Evolutionary conservation across 2,329 filamentous ascomycete genomes (phyloP), one percentile per base, ranked within the genome.

Genomic region (Talaromyces pinophilus): DNA sequence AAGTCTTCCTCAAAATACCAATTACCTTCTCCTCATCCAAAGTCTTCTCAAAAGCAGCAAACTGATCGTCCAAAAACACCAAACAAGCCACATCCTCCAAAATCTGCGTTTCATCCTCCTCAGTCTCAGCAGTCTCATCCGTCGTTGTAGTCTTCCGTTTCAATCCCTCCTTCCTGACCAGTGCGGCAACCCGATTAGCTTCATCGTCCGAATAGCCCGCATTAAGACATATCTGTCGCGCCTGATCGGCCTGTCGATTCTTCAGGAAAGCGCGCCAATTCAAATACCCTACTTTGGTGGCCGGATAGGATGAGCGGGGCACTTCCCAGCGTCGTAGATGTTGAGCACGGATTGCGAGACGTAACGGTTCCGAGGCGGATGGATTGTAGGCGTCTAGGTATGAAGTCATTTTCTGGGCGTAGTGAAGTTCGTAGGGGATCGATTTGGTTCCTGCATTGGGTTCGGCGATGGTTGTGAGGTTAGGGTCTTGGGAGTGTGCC

Each of bases 291-390:
- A 86, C 75, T 70, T 89, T 88, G 0, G 89, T 93, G 82, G 87
- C 87, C 6, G 92, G 91, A 77, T 91, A 94, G 44, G 83, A 86
- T 69, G 82, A 81, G 59, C 92, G 88, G 0, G 92, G 91, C 1
- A 94, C 86, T 78, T 96, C 91, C 92, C 92, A 96, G 79, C 91
- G 88, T 63, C 89, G 86, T 72, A 96, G 91, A 78, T 96, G 92
- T 77, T 96, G 92, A 11, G 92, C 92, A 70, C 92, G 88, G 70
- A 93, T 90, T 19, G 92, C 92, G 57, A 95, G 83, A 69, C 87
- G 87, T 63, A 96, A 83, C 28, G 86, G 79, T 1, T 89, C 88
- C 1, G 89, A 87, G 1, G 92, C 88, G 33, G 82, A 71, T 0
- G 91, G 87, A 8, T 80, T 79, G 68, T 88, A 86, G 17, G 84